Evolutionary conservation across 257 asterid genomes (phyloP).

Genomic region (Solanum chilense): DNA sequence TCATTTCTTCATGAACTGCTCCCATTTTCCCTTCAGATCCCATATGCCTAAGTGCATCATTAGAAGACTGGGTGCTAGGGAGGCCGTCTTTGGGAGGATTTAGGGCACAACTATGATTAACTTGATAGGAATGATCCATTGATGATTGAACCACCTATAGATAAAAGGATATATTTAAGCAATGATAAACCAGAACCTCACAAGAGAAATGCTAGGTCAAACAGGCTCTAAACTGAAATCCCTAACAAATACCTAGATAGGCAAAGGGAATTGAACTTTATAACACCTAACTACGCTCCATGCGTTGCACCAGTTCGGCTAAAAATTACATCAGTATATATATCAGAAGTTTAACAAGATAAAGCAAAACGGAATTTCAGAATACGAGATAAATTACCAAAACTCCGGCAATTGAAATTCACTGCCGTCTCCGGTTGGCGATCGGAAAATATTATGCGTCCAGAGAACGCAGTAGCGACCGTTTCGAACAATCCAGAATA

Average conservation of each 20-base stretch:
- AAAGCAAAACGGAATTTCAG: background rate
- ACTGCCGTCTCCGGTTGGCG: background rate
- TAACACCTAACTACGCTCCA: background rate
- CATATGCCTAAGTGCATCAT: conserved; percentile 7
- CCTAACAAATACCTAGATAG: background rate
- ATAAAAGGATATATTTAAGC: background rate
- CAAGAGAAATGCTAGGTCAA: background rate
- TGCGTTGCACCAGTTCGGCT: background rate
- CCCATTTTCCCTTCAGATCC: conserved; percentile 37
- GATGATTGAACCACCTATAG: background rate
- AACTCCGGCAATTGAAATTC: background rate
- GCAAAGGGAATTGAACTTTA: background rate
- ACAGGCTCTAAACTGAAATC: background rate
- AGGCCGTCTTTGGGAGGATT: conserved; percentile 7
- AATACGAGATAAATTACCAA: background rate
- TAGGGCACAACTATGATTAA: conserved; percentile 1
- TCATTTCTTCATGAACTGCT: conserved; percentile 45
- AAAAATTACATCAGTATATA: background rate
- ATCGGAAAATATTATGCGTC: background rate
- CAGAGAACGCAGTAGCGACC: background rate
- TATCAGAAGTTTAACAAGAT: background rate
- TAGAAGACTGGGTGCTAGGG: conserved; percentile 8
- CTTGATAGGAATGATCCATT: conserved; percentile 3
- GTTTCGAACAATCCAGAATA: background rate
- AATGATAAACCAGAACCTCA: background rate